These are phyloP conservation scores for Limonium bicolor DNA, from an alignment of 148 eudicot species.

Conservation along the genomic window DNA sequence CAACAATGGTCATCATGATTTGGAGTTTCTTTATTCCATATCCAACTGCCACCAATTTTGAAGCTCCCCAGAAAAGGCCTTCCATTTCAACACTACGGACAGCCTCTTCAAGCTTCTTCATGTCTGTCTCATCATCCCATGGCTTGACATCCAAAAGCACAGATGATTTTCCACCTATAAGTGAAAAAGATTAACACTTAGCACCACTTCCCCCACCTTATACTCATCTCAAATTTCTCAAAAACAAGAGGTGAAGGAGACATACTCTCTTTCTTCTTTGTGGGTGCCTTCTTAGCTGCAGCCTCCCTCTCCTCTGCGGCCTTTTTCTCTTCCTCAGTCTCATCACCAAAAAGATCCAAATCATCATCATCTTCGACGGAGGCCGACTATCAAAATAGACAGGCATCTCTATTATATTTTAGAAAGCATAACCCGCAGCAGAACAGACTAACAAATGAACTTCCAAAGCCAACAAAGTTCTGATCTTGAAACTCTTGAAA, in stretches of 20 bases:
- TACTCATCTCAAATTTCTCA: background rate
- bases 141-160: constrained; percentile 93
- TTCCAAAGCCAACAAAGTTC: background rate
- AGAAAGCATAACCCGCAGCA: no score
- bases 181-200: background rate
- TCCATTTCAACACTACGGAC: constrained; percentile 75
- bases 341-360: constrained; percentile 95
- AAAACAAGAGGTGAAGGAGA: background rate
- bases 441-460: background rate
- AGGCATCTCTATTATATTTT: background rate
- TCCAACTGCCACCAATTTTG: constrained; percentile 82
- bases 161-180: constrained; percentile 85
- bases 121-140: constrained; percentile 99
- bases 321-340: constrained; percentile 95
- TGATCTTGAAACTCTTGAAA: background rate
- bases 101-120: constrained; percentile 83
- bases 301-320: constrained; percentile 83
- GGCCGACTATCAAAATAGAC: constrained; percentile 21
- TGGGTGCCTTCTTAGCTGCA: constrained; percentile 43
- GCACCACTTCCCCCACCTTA: background rate
- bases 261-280: constrained; percentile 95
- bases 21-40: constrained; percentile 85
- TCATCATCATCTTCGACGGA: constrained; percentile 84
- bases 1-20: constrained; percentile 84
- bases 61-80: constrained; percentile 96